Conservation (phyloP, 2,329 filamentous ascomycete species). For the Aotearoamyces nothofagi region DNA sequence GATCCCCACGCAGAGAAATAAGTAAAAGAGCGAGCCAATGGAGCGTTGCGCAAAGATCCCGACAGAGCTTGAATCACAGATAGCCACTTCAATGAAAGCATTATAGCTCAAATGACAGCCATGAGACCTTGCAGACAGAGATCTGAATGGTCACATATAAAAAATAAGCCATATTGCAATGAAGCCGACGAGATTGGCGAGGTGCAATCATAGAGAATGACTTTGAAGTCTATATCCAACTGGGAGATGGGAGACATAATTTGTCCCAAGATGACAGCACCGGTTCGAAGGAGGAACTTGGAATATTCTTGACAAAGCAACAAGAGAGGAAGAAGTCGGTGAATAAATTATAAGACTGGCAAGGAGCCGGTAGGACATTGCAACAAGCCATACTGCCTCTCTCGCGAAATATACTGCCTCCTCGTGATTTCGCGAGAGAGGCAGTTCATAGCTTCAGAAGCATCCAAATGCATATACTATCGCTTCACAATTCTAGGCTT, state of each 20-base stretch:
- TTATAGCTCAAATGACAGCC: slow-evolving; percentile 37
- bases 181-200: slow-evolving; percentile 22
- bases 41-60: background rate
- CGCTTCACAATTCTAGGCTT: no score
- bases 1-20: no score
- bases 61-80: no score
- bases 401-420: no score
- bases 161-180: slow-evolving; percentile 25
- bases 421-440: no score
- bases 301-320: background rate
- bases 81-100: slow-evolving; percentile 36
- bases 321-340: no score
- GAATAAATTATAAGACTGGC: no score
- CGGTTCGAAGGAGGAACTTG: slow-evolving; percentile 29
- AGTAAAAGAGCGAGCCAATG: no score
- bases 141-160: slow-evolving; percentile 32
- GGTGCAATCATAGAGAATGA: slow-evolving; percentile 20
- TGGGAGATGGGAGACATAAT: slow-evolving; percentile 30
- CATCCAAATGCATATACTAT: no score
- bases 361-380: no score
- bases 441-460: no score
- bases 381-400: no score
- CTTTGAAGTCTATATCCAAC: slow-evolving; percentile 27
- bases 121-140: slow-evolving; percentile 32
- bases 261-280: slow-evolving; percentile 31